These are phyloP conservation scores for Globisporangium orthogonon DNA, from an alignment of 352 stramenopile species.

Conservation along the genomic window DNA sequence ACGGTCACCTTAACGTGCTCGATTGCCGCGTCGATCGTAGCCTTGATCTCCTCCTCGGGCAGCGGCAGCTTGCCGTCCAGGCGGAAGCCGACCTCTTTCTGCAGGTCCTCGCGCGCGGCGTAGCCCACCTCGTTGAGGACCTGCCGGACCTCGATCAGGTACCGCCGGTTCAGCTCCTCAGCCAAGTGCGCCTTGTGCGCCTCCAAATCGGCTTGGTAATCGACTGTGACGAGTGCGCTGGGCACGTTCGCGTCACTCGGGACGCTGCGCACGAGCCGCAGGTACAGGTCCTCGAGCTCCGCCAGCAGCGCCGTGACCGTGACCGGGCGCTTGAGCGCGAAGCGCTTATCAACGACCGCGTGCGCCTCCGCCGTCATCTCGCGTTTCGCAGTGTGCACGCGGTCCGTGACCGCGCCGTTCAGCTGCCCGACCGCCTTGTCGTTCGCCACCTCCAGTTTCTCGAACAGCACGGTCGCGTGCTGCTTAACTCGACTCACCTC, in stretches of 20 bases:
- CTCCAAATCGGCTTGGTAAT: conserved; percentile 50
- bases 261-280: conserved; percentile 22
- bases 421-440: conserved; percentile 65
- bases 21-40: conserved; percentile 45
- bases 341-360: conserved; percentile 50
- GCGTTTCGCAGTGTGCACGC: conserved; percentile 42
- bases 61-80: conserved; percentile 68
- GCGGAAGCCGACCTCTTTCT: conserved; percentile 47
- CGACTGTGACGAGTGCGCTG: conserved; percentile 29
- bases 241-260: conserved; percentile 17
- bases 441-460: conserved; percentile 68
- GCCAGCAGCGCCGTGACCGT: conserved; percentile 52
- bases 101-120: conserved; percentile 50
- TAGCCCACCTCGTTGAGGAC: conserved; percentile 68
- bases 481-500: conserved; percentile 53
- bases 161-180: conserved; percentile 65
- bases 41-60: conserved; percentile 57
- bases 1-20: conserved; percentile 44
- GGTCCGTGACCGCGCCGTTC: conserved; percentile 39
- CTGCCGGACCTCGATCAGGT: conserved; percentile 73
- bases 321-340: conserved; percentile 36
- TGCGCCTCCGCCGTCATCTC: conserved; percentile 62
- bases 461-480: conserved; percentile 57
- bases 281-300: conserved; percentile 47
- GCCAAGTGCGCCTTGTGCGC: conserved; percentile 54